Percentiles rank a stretch among this genome's conserved stretches.
These are phyloP conservation scores for Trypanosoma platydactyli DNA, from an alignment of 208 protist species.

Conservation along the genomic window DNA sequence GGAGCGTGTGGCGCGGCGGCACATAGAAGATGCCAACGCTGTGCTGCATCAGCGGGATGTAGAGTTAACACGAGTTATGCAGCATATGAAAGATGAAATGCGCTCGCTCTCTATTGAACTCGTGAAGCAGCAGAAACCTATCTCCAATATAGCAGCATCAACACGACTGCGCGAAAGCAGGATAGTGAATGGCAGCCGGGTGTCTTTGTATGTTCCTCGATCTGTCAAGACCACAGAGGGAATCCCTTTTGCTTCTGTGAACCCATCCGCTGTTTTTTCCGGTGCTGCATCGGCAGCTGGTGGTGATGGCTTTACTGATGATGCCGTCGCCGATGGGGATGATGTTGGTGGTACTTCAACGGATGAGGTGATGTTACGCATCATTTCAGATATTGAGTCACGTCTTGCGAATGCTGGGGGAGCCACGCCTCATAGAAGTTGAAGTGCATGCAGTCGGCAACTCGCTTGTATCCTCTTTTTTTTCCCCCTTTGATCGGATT, in stretches of 20 bases:
- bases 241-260: background rate
- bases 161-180: background rate
- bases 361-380: conserved; percentile 1
- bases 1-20: conserved; percentile 32
- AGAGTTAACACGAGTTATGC: conserved; percentile 13
- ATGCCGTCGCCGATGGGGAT: too few relatives aligned
- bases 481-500: too few relatives aligned
- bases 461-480: background rate
- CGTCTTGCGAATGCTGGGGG: conserved; percentile 7
- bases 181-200: background rate
- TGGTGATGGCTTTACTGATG: too few relatives aligned
- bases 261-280: background rate
- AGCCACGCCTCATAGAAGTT: background rate
- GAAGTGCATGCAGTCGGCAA: background rate
- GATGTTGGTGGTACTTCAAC: background rate
- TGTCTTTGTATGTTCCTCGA: conserved; percentile 8
- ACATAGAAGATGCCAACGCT: conserved; percentile 21
- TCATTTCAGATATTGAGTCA: conserved; percentile 13
- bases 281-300: background rate
- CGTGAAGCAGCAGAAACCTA: background rate
- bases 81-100: conserved; percentile 34
- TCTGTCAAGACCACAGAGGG: background rate
- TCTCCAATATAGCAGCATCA: background rate
- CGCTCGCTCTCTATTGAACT: conserved; percentile 39
- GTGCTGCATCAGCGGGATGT: conserved; percentile 31